These are phyloP conservation scores for Teratosphaeria pseudoeucalypti DNA, from an alignment of 2,329 filamentous ascomycete species.

Conservation along the genomic window DNA sequence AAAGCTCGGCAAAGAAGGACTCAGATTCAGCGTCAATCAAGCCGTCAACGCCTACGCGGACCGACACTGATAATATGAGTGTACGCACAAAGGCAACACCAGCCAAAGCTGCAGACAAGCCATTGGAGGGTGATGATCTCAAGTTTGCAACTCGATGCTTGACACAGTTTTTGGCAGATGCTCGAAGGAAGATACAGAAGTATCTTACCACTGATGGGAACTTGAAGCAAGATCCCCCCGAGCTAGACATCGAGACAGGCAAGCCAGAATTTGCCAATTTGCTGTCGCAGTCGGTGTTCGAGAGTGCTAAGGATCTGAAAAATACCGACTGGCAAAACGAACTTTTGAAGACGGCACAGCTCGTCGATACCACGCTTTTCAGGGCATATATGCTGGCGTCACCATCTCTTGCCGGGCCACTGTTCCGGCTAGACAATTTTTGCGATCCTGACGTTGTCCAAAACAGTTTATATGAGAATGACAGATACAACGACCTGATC, in stretches of 20 bases:
- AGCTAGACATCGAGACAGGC: slow-evolving; percentile 29
- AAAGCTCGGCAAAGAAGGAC: slow-evolving; percentile 31
- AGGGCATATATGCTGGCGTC: slow-evolving; percentile 88
- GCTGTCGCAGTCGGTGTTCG: slow-evolving; percentile 16
- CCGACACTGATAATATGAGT: slow-evolving; percentile 47
- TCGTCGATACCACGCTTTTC: slow-evolving; percentile 92
- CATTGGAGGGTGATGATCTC: slow-evolving; percentile 70
- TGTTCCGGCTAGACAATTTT: slow-evolving; percentile 95
- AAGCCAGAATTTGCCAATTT: slow-evolving; percentile 36
- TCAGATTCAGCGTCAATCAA: slow-evolving; percentile 48
- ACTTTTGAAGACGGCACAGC: slow-evolving; percentile 63
- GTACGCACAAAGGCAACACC: slow-evolving; percentile 32
- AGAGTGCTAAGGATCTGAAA: slow-evolving; percentile 14
- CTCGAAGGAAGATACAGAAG: slow-evolving; percentile 55
- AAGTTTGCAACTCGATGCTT: slow-evolving; percentile 71
- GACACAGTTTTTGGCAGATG: slow-evolving; percentile 79
- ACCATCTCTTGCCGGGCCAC: slow-evolving; percentile 71
- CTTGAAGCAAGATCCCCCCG: slow-evolving; percentile 45
- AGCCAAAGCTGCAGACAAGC: slow-evolving; percentile 43
- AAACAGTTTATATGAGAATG: slow-evolving; percentile 78
- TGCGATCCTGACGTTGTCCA: slow-evolving; percentile 94
- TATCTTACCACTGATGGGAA: slow-evolving; percentile 50
- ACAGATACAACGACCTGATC: slow-evolving; percentile 86
- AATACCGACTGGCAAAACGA: slow-evolving; percentile 56
- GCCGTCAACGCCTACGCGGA: slow-evolving; percentile 41